Evolutionary conservation across 2,329 filamentous ascomycete species (phyloP), one percentile per base, ranked within the genome.

Genomic region (Fusarium algeriense): DNA sequence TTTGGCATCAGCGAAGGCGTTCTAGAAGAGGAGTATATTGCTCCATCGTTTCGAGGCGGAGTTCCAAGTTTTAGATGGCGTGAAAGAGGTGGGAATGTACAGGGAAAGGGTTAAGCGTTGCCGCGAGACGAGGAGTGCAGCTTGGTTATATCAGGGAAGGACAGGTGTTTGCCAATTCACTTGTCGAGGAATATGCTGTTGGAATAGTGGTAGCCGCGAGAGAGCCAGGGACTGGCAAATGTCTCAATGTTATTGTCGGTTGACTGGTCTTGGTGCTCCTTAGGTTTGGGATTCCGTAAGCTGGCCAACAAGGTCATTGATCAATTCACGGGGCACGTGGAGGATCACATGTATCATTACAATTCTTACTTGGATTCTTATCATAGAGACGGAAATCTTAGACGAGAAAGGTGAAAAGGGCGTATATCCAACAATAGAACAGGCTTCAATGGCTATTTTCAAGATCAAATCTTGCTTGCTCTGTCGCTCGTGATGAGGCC

Each of bases 1-100:
- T 41, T 72, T 81, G 46, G 57, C 71, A 68, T 73, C 76, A 41
- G 41, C 73, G 30, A 82, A 81, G 76, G 73, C 78, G 48, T 78
- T 80, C 50, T 83, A 80, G 74, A 68, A 50, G 60, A 55, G 45
- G 20, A 48, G 43, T 48, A 41, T 60, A 49, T 49, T 60, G 56
- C 49, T 56, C 26, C 43, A 43, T 20, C 35, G n/a, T 44, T 37
- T 35, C 15, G 50, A 71, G 55, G 61, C 15, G 15, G 48, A 58
- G 53, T 64, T 59, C 64, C 55, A 50, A 67, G 37, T 28, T 62
- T 43, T 67, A 53, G 40, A 71, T 38, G 30, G 32, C 44, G 15
- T 35, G 59, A 69, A 69, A 63, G 57, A 69, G 54, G 43, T 4
- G 64, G 63, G 19, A 40, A 45, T 20, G 44, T 50, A 63, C 41